A percentile compares a stretch with the other conserved stretches of the same genome.
Conservation (phyloP, 305 asterid species). For the Rubia tinctorum region DNA sequence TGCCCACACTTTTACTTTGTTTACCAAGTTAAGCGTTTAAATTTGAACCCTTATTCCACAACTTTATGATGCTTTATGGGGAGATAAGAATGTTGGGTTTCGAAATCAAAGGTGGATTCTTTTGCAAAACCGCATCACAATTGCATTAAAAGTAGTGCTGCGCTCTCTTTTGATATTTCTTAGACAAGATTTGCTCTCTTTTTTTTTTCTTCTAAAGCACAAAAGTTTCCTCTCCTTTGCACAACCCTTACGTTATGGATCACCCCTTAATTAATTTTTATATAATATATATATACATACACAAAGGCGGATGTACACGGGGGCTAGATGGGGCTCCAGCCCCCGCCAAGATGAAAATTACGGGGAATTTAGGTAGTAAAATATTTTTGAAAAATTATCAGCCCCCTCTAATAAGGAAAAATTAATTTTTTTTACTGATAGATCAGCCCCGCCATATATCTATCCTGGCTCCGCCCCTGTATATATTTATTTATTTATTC, state of each 20-base stretch:
- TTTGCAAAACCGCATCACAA: conserved; percentile 51
- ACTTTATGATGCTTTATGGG: conserved; percentile 46
- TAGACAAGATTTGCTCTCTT: conserved; percentile 39
- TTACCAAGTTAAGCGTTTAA: conserved; percentile 11
- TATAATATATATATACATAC: too few species aligned
- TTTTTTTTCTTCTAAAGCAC: conserved; percentile 38
- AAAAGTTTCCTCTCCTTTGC: conserved; percentile 55
- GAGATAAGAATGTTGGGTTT: conserved; percentile 64
- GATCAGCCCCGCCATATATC: too few species aligned
- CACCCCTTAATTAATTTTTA: conserved; percentile 30
- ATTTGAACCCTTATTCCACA: conserved; percentile 24
- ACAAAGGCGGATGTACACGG: too few species aligned
- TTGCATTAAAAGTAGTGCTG: conserved; percentile 66
- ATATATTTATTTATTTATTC: too few species aligned
- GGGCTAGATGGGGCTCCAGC: too few species aligned
- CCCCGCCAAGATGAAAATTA: too few species aligned
- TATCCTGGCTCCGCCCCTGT: too few species aligned
- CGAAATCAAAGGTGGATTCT: conserved; percentile 38
- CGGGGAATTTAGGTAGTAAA: too few species aligned
- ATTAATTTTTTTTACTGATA: too few species aligned
- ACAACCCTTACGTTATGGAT: conserved; percentile 49
- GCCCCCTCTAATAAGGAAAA: too few species aligned
- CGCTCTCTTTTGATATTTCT: conserved; percentile 37
- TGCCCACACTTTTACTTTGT: conserved; percentile 16
- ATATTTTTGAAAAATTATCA: too few species aligned